Conservation (phyloP, 2,329 filamentous ascomycete genomes). For the Penicillium sp. region DNA sequence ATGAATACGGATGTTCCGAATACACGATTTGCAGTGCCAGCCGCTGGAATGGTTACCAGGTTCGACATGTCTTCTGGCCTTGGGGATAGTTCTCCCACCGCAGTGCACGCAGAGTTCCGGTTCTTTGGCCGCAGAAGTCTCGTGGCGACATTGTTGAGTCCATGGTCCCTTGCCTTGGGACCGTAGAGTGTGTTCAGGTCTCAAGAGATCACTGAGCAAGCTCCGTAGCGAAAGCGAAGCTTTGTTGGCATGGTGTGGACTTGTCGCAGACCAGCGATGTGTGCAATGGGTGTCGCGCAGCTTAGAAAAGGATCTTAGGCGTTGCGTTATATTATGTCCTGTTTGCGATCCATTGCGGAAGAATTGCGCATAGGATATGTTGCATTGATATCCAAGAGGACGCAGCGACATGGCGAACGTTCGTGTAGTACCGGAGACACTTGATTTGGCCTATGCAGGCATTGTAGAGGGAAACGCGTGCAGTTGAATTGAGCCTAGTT, state of each 20-base stretch:
- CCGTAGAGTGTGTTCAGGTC: not conserved
- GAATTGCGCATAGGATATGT: not conserved
- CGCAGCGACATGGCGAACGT: conserved; percentile 4
- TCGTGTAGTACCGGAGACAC: not conserved
- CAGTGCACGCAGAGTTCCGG: conserved; percentile 1
- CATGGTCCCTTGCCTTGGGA: not conserved
- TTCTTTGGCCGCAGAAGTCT: not conserved
- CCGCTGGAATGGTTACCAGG: not conserved
- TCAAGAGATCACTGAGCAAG: not conserved
- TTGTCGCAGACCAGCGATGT: not conserved
- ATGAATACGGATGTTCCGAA: not conserved
- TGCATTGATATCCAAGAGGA: conserved; percentile 2
- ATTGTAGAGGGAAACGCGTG: not conserved
- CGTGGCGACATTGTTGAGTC: not conserved
- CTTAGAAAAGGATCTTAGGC: not conserved
- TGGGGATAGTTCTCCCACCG: not conserved
- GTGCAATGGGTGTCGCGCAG: not conserved
- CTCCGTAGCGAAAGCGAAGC: not conserved
- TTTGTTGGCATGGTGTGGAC: not conserved
- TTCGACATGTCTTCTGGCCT: conserved; percentile 1
- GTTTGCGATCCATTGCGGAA: not conserved
- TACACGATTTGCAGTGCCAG: conserved; percentile 6
- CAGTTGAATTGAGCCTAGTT: not conserved
- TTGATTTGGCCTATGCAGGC: conserved; percentile 1
- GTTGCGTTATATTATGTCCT: not conserved